A percentile compares a stretch with the other conserved stretches of the same genome.
Conservation (phyloP, 2,329 filamentous ascomycete genomes). For the Bipolaris gigantea region DNA sequence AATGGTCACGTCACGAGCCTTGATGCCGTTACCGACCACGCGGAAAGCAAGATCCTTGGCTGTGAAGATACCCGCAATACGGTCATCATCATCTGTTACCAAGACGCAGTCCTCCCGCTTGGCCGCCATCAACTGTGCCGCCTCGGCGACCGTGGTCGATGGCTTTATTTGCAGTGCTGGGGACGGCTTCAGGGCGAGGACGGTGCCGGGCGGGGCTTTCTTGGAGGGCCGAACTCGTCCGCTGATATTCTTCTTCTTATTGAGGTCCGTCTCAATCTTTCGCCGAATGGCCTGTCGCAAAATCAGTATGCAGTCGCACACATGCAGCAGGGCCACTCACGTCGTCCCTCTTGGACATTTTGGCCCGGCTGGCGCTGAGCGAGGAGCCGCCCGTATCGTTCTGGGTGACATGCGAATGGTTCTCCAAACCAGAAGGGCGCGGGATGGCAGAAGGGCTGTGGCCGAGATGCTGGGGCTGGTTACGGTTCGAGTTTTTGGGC, state of each 20-base stretch:
- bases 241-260: constrained; percentile 88
- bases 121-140: constrained; percentile 96
- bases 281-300: constrained; percentile 79
- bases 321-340: constrained; percentile 57
- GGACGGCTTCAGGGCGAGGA: constrained; percentile 92
- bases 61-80: constrained; percentile 98
- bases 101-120: constrained; percentile 98
- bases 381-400: constrained; percentile 66
- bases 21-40: constrained; percentile 87
- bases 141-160: constrained; percentile 88
- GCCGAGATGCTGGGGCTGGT: constrained; percentile 56
- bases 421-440: constrained; percentile 70
- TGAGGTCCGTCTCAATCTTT: constrained; percentile 96
- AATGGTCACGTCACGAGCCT: constrained; percentile 87
- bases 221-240: constrained; percentile 79
- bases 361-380: constrained; percentile 90
- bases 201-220: constrained; percentile 94
- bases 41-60: constrained; percentile 98
- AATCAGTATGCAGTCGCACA: constrained; percentile 8
- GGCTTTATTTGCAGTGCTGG: constrained; percentile 98
- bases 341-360: constrained; percentile 98
- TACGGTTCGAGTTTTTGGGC: constrained; percentile 69
- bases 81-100: constrained; percentile 95
- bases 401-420: constrained; percentile 50
- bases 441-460: constrained; percentile 72